phyloP scores from a whole-genome alignment of 805 yeast genomes.

The Candida vaughaniae region DNA sequence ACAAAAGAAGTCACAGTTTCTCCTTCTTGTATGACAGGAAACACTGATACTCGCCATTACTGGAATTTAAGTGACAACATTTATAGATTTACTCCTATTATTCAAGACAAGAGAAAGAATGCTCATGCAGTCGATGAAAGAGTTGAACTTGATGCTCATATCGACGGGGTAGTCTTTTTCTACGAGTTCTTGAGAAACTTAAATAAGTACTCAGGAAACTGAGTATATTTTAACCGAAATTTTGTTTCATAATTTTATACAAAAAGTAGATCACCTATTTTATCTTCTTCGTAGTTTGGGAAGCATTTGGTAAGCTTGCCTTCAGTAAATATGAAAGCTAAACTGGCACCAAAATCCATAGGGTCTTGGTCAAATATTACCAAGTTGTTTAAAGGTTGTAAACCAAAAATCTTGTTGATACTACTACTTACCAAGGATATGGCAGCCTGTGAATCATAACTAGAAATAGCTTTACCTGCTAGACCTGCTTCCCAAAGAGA shows the following conservation, averaged over 20 bases:
- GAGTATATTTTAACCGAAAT: not conserved
- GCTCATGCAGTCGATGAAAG: slow-evolving; percentile 68
- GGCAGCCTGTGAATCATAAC: not conserved
- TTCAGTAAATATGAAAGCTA: slow-evolving; percentile 3
- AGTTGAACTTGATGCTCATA: slow-evolving; percentile 53
- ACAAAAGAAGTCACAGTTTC: slow-evolving; percentile 41
- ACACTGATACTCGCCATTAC: slow-evolving; percentile 68
- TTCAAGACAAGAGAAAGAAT: slow-evolving; percentile 34
- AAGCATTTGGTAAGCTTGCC: slow-evolving; percentile 1
- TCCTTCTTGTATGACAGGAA: slow-evolving; percentile 64
- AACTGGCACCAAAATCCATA: slow-evolving; percentile 8
- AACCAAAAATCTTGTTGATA: slow-evolving; percentile 4
- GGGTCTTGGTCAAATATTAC: slow-evolving; percentile 6
- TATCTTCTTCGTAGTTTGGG: slow-evolving; percentile 6
- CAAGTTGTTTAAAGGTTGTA: slow-evolving; percentile 1
- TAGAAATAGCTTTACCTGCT: slow-evolving; percentile 7
- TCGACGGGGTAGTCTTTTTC: slow-evolving; percentile 56
- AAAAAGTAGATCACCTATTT: slow-evolving; percentile 1
- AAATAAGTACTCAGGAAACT: slow-evolving; percentile 23
- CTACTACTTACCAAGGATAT: slow-evolving; percentile 1
- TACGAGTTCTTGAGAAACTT: slow-evolving; percentile 51
- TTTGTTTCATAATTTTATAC: too few species aligned
- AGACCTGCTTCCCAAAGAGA: slow-evolving; percentile 9
- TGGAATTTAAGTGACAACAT: slow-evolving; percentile 63
- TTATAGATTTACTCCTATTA: slow-evolving; percentile 55